These are phyloP conservation scores for Hypoxylon sp. DNA, from an alignment of 2,329 filamentous ascomycete genomes.

Conservation along the genomic window DNA sequence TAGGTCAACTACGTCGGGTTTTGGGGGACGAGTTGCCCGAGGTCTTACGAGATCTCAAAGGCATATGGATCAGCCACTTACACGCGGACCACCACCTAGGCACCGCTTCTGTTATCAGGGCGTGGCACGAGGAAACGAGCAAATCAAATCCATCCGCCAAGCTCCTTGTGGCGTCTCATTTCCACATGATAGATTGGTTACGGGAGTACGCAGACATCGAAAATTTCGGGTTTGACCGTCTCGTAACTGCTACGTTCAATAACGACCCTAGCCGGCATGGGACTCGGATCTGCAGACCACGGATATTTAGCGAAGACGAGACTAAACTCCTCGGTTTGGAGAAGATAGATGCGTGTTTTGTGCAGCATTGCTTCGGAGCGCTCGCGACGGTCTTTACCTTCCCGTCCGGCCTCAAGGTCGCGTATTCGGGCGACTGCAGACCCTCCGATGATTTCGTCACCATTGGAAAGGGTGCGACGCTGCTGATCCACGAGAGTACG, in stretches of 20 bases:
- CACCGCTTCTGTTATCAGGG: slow-evolving; percentile 82
- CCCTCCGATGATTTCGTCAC: slow-evolving; percentile 78
- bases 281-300: slow-evolving; percentile 46
- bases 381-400: slow-evolving; percentile 85
- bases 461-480: slow-evolving; percentile 81
- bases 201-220: slow-evolving; percentile 85
- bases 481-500: slow-evolving; percentile 95
- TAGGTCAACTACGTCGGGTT: slow-evolving; percentile 86
- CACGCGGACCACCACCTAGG: slow-evolving; percentile 98
- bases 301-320: slow-evolving; percentile 56
- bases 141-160: slow-evolving; percentile 56
- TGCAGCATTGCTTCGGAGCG: slow-evolving; percentile 85
- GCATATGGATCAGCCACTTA: slow-evolving; percentile 94
- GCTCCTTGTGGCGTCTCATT: slow-evolving; percentile 78
- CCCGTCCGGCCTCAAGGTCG: slow-evolving; percentile 84
- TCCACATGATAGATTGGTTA: slow-evolving; percentile 81
- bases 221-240: slow-evolving; percentile 76
- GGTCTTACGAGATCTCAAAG: slow-evolving; percentile 83
- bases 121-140: slow-evolving; percentile 77
- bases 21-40: slow-evolving; percentile 77
- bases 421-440: slow-evolving; percentile 95
- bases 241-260: slow-evolving; percentile 49
- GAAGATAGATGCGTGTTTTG: slow-evolving; percentile 76
- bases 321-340: slow-evolving; percentile 73
- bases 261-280: not conserved